Evolutionary conservation across 2,329 filamentous ascomycete species (phyloP), one percentile per base, ranked within the genome.

Genomic region (Clarireedia paspali): DNA sequence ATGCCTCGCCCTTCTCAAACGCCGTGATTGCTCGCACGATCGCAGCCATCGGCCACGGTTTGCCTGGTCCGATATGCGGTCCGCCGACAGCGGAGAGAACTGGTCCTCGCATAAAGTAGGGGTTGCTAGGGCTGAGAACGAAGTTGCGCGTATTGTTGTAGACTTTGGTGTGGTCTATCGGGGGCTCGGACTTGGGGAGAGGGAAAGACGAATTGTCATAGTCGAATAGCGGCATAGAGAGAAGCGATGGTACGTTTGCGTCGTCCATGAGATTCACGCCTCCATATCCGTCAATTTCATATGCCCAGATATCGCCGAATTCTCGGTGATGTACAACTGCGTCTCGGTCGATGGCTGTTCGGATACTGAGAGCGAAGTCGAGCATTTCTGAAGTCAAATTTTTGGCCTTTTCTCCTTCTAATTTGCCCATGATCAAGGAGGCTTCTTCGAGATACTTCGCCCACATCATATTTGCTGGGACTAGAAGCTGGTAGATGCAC

Each of bases 391-490:
- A 65, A 0, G 81, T 78, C 0, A 87, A 72, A 39, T 74, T 81
- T 20, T 62, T 56, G 0, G 63, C 58, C 74, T 62, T 70, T 54
- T 63, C 74, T 66, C 64, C 77, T 70, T 72, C 69, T 38, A 83
- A 67, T 56, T 73, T 71, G 36, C 67, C 70, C 73, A 81, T 79
- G 62, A 84, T 82, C 4, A 74, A 67, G 15, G 75, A 73, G 0
- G 77, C 73, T 1, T 75, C 72, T 9, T 73, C 72, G 10, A 90
- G 77, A 63, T 83, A 87, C 30, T 79, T 74, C 30, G 84, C 77
- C 62, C 89, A 84, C 85, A 89, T 88, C 85, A 89, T 90, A 70
- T 96, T 97, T 26, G 87, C 84, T 0, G 91, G 91, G 61, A 96
- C 88, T 62, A 95, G 83, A 70, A 91, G 91, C 68, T 91, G 89